Conservation (phyloP, 257 asterid species). For the Penstemon barbatus region DNA sequence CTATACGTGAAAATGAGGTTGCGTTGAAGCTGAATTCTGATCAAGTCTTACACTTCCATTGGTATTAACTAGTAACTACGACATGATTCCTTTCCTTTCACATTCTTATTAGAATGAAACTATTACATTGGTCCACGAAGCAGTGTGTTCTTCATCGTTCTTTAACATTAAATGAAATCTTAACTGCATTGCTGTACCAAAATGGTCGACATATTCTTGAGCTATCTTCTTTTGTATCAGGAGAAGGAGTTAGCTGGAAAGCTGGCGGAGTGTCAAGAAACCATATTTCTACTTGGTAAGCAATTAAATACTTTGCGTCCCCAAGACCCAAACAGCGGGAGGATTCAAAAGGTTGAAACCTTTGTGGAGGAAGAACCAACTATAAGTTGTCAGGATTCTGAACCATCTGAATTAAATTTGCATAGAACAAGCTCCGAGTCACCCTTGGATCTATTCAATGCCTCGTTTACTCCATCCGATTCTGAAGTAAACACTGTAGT, state of each 20-base stretch:
- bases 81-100: no score
- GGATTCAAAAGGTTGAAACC: conserved; percentile 45
- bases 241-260: conserved; percentile 82
- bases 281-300: conserved; percentile 84
- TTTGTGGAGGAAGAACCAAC: conserved; percentile 39
- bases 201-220: no score
- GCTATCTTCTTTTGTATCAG: conserved; percentile 38
- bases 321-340: conserved; percentile 43
- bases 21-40: no score
- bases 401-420: conserved; percentile 43
- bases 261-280: conserved; percentile 92
- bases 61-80: no score
- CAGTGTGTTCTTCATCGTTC: no score
- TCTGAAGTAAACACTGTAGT: conserved; percentile 52
- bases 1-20: no score
- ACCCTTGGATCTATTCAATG: conserved; percentile 42
- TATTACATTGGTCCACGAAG: no score
- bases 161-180: no score
- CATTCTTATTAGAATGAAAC: no score
- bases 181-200: no score
- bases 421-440: conserved; percentile 57
- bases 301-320: conserved; percentile 80
- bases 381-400: conserved; percentile 37
- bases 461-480: conserved; percentile 13
- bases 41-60: no score